Evolutionary conservation across 2,329 filamentous ascomycete genomes (phyloP), one percentile per base, ranked within the genome.

Genomic region (Fusarium siculi): DNA sequence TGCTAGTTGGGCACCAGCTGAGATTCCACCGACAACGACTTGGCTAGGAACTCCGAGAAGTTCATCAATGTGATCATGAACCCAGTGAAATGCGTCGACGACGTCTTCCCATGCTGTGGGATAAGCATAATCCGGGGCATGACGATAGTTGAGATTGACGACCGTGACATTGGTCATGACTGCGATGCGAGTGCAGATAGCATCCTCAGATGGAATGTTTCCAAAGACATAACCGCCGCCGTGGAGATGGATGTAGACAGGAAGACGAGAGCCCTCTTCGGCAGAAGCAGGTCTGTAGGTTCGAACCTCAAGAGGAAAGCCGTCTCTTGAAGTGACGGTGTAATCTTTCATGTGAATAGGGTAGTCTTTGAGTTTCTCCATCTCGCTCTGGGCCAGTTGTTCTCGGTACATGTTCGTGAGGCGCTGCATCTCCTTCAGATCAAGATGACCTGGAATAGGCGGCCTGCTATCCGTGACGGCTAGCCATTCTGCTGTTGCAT

Each of bases 191-290:
- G 85, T 79, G 69, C 88, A 91, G 2, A 80, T 81, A 0, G 85
- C 84, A 60, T 91, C 88, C 67, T 91, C 89, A 0, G 85, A 85
- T 3, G 77, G 72, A 5, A 90, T 74, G 0, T 85, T 87, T 4
- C 89, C 89, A n/a, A 87, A 86, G 14, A 89, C 72, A 64, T 87
- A 91, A 1, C 87, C 88, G 7, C 88, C 88, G 7, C 89, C 88
- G 69, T 89, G 88, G 2, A 89, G 78, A 68, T 87, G 85, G 25
- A 87, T 77, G 61, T 85, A 87, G 1, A 89, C 78, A 0, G 88
- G 88, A 0, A 89, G 80, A 10, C 14, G 80, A 65, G 6, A 78
- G 86, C 83, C 9, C 5, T 39, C 39, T 52, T 64, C 1, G 2
- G 70, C 49, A 0, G 39, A 43, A 37, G 40, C 44, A 0, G 76